These are phyloP conservation scores for Amoeboaphelidium protococcarum DNA, from an alignment of 371 early-diverging fungal genomes.

Conservation along the genomic window DNA sequence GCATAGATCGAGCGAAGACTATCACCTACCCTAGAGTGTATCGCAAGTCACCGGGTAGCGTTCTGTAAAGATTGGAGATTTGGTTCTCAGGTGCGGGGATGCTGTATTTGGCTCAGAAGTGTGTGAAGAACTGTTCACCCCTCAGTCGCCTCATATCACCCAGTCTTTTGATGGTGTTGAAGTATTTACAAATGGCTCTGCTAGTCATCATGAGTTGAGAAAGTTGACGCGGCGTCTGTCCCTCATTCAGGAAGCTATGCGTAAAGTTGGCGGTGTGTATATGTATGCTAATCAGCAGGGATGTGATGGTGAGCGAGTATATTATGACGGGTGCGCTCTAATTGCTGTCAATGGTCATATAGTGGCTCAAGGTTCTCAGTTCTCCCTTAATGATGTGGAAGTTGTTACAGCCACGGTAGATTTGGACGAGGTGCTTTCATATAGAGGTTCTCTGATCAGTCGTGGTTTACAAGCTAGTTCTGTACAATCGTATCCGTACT, in stretches of 20 bases:
- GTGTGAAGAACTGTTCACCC: conserved; percentile 90
- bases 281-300: conserved; percentile 89
- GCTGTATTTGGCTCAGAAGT: conserved; percentile 76
- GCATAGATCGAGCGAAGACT: conserved; percentile 29
- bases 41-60: conserved; percentile 35
- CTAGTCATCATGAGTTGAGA: conserved; percentile 69
- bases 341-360: conserved; percentile 68
- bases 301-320: conserved; percentile 92
- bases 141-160: conserved; percentile 66
- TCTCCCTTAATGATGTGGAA: conserved; percentile 76
- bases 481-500: conserved; percentile 26
- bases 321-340: conserved; percentile 85
- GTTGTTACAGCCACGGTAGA: conserved; percentile 74
- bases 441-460: conserved; percentile 36
- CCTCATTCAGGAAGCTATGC: conserved; percentile 62
- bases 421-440: conserved; percentile 59
- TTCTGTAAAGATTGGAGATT: conserved; percentile 49
- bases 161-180: conserved; percentile 87
- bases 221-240: conserved; percentile 61
- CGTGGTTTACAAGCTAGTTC: conserved; percentile 50
- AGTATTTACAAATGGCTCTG: conserved; percentile 75
- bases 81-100: conserved; percentile 1
- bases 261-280: conserved; percentile 79
- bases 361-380: conserved; percentile 74
- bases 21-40: conserved; percentile 56